Percentiles rank a stretch among this genome's conserved stretches.
These are phyloP conservation scores for Pseudocercospora eumusae DNA, from an alignment of 2,329 filamentous ascomycete genomes.

Conservation along the genomic window DNA sequence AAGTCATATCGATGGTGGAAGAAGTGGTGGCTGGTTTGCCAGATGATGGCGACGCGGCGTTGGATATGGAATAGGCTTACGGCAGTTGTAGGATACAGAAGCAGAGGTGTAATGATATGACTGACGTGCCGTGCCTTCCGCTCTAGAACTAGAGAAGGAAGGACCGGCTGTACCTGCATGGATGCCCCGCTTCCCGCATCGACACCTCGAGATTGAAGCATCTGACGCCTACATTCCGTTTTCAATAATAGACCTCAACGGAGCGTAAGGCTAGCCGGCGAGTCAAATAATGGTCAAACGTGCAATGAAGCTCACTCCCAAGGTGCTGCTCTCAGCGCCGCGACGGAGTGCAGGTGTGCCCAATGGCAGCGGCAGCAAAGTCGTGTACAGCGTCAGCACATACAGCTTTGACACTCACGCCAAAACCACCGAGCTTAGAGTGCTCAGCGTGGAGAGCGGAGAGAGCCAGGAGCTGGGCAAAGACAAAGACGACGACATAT, in stretches of 20 bases:
- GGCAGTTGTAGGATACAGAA: constrained; percentile 13
- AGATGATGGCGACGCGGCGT: constrained; percentile 54
- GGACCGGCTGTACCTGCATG: not conserved
- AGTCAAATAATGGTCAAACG: constrained; percentile 78
- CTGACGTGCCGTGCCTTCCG: not conserved
- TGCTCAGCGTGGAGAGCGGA: constrained; percentile 69
- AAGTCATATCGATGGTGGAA: constrained; percentile 79
- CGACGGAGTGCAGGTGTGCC: constrained; percentile 69
- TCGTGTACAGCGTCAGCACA: constrained; percentile 69
- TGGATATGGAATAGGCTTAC: constrained; percentile 33
- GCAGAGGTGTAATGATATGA: not conserved
- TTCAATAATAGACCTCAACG: too few relatives aligned
- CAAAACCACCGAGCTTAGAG: constrained; percentile 66
- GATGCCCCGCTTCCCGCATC: not conserved
- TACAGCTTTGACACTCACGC: constrained; percentile 79
- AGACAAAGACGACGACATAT: constrained; percentile 64
- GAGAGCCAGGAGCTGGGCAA: constrained; percentile 67
- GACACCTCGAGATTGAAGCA: not conserved
- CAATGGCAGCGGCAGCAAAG: constrained; percentile 65
- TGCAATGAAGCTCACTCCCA: constrained; percentile 71
- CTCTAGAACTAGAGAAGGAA: too few relatives aligned
- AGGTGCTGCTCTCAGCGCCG: constrained; percentile 74
- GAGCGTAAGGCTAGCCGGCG: too few relatives aligned
- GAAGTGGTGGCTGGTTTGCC: constrained; percentile 64
- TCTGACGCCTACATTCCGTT: not conserved